A percentile compares a stretch with the other conserved stretches of the same genome.
Conservation (phyloP, 805 yeast species). For the Cyberlindnera petersonii region DNA sequence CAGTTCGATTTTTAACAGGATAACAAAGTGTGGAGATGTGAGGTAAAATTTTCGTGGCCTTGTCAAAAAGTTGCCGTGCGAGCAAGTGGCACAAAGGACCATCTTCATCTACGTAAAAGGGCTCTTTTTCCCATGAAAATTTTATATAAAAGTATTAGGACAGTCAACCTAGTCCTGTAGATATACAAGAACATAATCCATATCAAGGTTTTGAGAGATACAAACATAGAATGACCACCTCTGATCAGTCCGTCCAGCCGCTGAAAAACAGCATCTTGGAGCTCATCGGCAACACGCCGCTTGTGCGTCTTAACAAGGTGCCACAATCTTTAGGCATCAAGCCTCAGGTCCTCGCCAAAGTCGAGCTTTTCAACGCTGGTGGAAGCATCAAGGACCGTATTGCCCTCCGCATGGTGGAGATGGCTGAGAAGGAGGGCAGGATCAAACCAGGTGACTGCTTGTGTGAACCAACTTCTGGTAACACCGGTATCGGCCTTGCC, state of each 20-base stretch:
- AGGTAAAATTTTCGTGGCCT: no score
- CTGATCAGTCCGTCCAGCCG: constrained; percentile 5
- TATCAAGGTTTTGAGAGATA: no score
- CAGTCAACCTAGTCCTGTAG: no score
- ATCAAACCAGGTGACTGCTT: constrained; percentile 87
- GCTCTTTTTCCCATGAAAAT: neutral
- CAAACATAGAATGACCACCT: neutral
- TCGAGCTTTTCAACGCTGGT: constrained; percentile 83
- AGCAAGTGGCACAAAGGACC: constrained; percentile 5
- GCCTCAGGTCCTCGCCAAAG: constrained; percentile 68
- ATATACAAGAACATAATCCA: neutral
- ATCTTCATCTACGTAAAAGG: neutral
- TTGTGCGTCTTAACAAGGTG: constrained; percentile 67
- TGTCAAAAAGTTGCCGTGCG: constrained; percentile 17
- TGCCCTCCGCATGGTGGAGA: constrained; percentile 81
- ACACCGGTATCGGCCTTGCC: constrained; percentile 89
- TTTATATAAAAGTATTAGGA: no score
- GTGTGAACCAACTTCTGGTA: constrained; percentile 89
- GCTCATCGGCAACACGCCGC: constrained; percentile 82
- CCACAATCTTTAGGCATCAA: constrained; percentile 75
- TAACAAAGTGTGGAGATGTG: no score
- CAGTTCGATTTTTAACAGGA: no score
- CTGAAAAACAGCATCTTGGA: constrained; percentile 45
- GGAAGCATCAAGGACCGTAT: constrained; percentile 89
- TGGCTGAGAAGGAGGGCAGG: constrained; percentile 73